Evolutionary conservation across 2,329 filamentous ascomycete species (phyloP), one percentile per base, ranked within the genome.

Genomic region (Colletotrichum ledebouriae): DNA sequence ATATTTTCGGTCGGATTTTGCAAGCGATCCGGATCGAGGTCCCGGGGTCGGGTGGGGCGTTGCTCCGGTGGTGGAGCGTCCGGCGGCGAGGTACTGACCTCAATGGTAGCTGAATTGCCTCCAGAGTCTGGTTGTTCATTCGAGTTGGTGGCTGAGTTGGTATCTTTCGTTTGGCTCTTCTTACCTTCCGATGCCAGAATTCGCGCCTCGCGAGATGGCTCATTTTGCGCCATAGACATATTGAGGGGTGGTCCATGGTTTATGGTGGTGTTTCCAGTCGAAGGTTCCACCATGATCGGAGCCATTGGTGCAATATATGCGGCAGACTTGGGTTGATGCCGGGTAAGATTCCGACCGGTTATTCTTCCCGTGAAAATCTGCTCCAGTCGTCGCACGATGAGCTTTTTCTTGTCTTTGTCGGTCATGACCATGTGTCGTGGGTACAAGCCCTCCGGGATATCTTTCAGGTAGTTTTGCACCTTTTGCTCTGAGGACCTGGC

Each of bases 301-400:
- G 65, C 67, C 11, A 71, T 47, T 6, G 61, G 46, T 1, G 47
- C 56, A 56, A 71, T 64, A 1, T 69, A 71, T 3, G 63, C 71
- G 34, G 65, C 57, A 0, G 71, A 71, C 15, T 73, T 68, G 71
- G 15, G 73, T 63, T 72, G 78, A 50, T 70, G 74, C 13, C 71
- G 75, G 42, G 70, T 73, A 39, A 72, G 53, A 78, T 83, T 75
- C 74, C 81, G 78, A 4, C 81, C 81, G 4, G 77, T 78, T 17
- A 85, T 83, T 74, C 90, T 92, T 3, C 93, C 93, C 0, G 92
- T 94, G 70, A 96, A 97, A 1, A 97, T 84, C 71, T 94, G 92
- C 74, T 97, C 93, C 6, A 97, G 78, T 2, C 92, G 86, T 61
- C 88, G 86, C 2, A 95, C 93, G 0, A 95, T 90, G 20, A 94